Evolutionary conservation across 805 yeast genomes (phyloP).

Genomic region (Yamadazyma laniorum): DNA sequence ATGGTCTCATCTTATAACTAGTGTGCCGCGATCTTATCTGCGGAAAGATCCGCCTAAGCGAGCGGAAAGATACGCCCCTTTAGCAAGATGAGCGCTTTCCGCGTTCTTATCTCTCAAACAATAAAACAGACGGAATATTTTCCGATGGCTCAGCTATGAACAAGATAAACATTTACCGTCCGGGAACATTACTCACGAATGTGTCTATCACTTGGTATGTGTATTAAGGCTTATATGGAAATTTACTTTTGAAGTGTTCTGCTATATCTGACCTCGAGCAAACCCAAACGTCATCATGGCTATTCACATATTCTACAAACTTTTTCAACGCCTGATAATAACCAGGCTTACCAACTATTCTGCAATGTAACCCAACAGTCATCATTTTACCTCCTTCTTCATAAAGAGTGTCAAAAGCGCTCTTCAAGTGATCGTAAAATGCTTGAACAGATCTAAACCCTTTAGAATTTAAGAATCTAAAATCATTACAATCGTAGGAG

Average conservation of each 20-base stretch:
- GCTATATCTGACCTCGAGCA: constrained; percentile 17
- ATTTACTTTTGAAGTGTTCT: constrained; percentile 11
- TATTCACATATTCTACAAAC: constrained; percentile 16
- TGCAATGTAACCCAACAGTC: constrained; percentile 18
- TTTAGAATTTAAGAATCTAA: constrained; percentile 19
- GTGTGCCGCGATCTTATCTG: no score
- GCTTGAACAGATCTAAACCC: constrained; percentile 24
- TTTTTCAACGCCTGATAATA: constrained; percentile 15
- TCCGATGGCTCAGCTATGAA: no score
- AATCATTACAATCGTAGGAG: constrained; percentile 23
- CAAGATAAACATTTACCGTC: no score
- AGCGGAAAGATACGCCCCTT: no score
- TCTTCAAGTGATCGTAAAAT: constrained; percentile 28
- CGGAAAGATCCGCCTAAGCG: no score
- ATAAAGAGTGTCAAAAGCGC: constrained; percentile 29
- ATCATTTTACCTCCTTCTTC: constrained; percentile 18
- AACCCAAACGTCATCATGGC: constrained; percentile 15
- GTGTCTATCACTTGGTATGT: no score
- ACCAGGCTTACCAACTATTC: constrained; percentile 16
- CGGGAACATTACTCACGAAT: no score
- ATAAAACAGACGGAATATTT: no score
- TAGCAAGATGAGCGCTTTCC: no score
- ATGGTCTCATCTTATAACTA: no score
- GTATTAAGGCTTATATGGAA: constrained; percentile 14
- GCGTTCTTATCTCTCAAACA: no score